Evolutionary conservation across 106 monocot genomes (phyloP), one percentile per base, ranked within the genome.

Genomic region (Allium sativum): DNA sequence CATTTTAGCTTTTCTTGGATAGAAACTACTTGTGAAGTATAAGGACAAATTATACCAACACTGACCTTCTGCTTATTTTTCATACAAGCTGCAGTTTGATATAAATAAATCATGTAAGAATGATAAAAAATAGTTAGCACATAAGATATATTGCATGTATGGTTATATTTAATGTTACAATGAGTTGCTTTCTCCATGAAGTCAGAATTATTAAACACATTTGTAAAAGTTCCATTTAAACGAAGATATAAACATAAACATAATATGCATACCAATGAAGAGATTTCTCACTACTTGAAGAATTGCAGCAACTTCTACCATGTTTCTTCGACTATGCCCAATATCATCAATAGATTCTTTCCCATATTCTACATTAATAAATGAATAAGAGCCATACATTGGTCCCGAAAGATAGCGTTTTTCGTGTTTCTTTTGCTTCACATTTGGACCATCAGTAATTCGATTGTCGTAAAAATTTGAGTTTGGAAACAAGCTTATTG

Each of bases 401-500:
- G n/a, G 53, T 12, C 61, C 71, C 21, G 54, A 22, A 21, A 71
- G 62, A 60, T 67, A 68, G 4, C 15, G 44, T 50, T 43, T 61
- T n/a, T 55, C 46, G 12, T 74, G 21, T 16, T 56, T 47, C 45
- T 60, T 31, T 1, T n/a, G 9, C 6, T 3, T 55, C 41, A 80
- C 75, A 59, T 80, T 80, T 17, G 80, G 62, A 12, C 48, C 80
- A 68, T 75, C 68, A 10, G 17, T 18, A 63, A 81, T 68, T 53
- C 48, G 41, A 18, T 68, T 68, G 7, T 46, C 18, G 44, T 91
- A 91, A 43, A 91, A 86, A 15, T 22, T 77, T 21, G 50, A 2
- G 62, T 91, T 91, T 0, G 91, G 86, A 47, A 91, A 91, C 1
- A 63, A 43, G 52, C 86, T 91, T 56, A 91, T 91, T 1, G 58